These are phyloP conservation scores for Cornus suecica DNA, from an alignment of 148 eudicot species.

Conservation along the genomic window DNA sequence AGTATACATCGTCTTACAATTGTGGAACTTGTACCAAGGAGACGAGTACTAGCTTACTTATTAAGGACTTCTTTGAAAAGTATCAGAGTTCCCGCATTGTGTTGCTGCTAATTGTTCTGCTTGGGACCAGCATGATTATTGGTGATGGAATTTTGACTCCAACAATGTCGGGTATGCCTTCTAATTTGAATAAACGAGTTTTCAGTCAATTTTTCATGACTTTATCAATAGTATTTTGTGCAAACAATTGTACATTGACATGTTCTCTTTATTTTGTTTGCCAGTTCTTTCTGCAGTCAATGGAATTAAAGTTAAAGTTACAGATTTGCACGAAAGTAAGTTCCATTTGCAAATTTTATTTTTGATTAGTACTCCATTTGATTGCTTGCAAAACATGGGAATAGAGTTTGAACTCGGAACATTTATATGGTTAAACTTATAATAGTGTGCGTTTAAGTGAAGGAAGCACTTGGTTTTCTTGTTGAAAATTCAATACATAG, in stretches of 20 bases:
- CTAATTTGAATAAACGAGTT: neutral
- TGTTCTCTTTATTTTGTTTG: slow-evolving; percentile 12
- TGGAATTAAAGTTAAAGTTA: slow-evolving; percentile 37
- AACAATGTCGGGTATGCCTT: slow-evolving; percentile 38
- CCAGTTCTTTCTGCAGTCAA: slow-evolving; percentile 57
- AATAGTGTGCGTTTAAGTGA: neutral
- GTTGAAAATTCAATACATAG: neutral
- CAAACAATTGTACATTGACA: neutral
- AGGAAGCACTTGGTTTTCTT: neutral
- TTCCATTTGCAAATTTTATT: neutral
- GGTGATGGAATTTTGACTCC: slow-evolving; percentile 59
- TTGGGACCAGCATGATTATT: slow-evolving; percentile 53
- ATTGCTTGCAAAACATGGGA: neutral
- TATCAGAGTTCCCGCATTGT: slow-evolving; percentile 32
- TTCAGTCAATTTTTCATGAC: neutral
- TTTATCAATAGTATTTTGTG: neutral
- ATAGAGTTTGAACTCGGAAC: neutral
- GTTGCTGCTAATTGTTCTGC: slow-evolving; percentile 39
- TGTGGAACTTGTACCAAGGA: slow-evolving; percentile 16
- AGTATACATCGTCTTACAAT: slow-evolving; percentile 8
- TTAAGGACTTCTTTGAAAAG: slow-evolving; percentile 33
- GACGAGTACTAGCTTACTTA: slow-evolving; percentile 23
- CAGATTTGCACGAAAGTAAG: slow-evolving; percentile 40
- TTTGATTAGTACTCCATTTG: neutral
- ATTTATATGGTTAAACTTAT: neutral